These are phyloP conservation scores for Omphalea diandra DNA, from an alignment of 441 rosid species.

Conservation along the genomic window DNA sequence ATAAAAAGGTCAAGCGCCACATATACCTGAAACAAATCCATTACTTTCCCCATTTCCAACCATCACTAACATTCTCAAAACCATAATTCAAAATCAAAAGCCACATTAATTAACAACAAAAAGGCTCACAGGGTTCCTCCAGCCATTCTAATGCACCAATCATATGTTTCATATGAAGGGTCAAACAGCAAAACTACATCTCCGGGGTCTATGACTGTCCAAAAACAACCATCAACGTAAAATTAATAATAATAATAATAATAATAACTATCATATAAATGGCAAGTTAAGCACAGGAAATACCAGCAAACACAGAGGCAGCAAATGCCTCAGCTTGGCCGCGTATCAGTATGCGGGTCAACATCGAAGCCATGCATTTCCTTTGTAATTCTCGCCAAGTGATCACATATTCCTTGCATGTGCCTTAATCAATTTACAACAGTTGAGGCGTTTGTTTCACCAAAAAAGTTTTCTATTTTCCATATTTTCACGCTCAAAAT, in stretches of 20 bases:
- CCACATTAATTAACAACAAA: background rate
- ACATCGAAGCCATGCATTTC: constrained; percentile 41
- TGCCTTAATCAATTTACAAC: constrained; percentile 39
- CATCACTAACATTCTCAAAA: constrained; percentile 5
- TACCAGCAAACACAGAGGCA: constrained; percentile 48
- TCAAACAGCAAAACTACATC: constrained; percentile 65
- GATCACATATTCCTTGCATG: constrained; percentile 66
- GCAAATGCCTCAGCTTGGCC: constrained; percentile 77
- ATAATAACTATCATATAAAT: background rate
- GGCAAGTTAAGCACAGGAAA: constrained; percentile 1
- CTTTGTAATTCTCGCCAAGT: constrained; percentile 37
- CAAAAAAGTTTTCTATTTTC: too few relatives aligned
- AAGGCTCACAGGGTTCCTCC: constrained; percentile 57
- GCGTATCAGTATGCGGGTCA: constrained; percentile 51
- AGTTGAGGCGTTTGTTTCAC: too few relatives aligned
- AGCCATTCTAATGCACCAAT: constrained; percentile 47
- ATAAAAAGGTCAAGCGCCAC: constrained; percentile 51
- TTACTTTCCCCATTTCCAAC: background rate
- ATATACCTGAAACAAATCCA: constrained; percentile 40
- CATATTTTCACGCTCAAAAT: too few relatives aligned
- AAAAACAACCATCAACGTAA: constrained; percentile 16
- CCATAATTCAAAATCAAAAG: background rate
- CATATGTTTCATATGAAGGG: constrained; percentile 58
- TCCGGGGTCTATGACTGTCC: constrained; percentile 48
- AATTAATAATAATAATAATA: background rate